These are phyloP conservation scores for Fusarium miscanthi DNA, from an alignment of 2,329 filamentous ascomycete species.

Conservation along the genomic window DNA sequence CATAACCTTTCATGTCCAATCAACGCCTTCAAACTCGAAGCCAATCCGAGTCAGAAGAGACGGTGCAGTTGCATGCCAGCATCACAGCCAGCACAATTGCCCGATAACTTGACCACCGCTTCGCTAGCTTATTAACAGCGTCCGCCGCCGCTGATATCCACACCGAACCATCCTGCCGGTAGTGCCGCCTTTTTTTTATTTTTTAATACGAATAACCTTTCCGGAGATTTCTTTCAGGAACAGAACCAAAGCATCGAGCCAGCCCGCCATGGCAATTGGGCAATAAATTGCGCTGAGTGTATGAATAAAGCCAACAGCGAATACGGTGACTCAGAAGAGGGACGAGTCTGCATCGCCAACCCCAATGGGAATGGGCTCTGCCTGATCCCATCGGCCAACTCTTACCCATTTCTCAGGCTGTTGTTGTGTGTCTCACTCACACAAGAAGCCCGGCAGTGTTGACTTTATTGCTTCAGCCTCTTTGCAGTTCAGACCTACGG, in stretches of 20 bases:
- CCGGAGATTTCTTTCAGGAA: slow-evolving; percentile 37
- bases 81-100: slow-evolving; percentile 20
- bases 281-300: neutral
- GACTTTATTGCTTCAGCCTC: slow-evolving; percentile 5
- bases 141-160: slow-evolving; percentile 33
- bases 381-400: slow-evolving; percentile 4
- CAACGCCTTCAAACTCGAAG: neutral
- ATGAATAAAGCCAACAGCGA: neutral
- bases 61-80: slow-evolving; percentile 18
- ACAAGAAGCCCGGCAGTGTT: neutral
- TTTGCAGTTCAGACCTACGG: slow-evolving; percentile 2
- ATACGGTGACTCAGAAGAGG: neutral
- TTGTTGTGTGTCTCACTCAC: neutral
- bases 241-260: slow-evolving; percentile 24
- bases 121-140: slow-evolving; percentile 25
- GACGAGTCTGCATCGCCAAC: neutral
- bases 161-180: slow-evolving; percentile 41
- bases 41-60: slow-evolving; percentile 19
- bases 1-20: slow-evolving; percentile 15
- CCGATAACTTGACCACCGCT: slow-evolving; percentile 30
- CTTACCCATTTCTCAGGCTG: neutral
- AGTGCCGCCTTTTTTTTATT: slow-evolving; percentile 28
- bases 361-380: neutral
- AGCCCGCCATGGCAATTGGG: slow-evolving; percentile 15
- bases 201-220: slow-evolving; percentile 32